Percentiles rank a stretch among this genome's conserved stretches.
Conservation (phyloP, 495 filamentous ascomycete genomes). For the Penicilliopsis zonata region DNA sequence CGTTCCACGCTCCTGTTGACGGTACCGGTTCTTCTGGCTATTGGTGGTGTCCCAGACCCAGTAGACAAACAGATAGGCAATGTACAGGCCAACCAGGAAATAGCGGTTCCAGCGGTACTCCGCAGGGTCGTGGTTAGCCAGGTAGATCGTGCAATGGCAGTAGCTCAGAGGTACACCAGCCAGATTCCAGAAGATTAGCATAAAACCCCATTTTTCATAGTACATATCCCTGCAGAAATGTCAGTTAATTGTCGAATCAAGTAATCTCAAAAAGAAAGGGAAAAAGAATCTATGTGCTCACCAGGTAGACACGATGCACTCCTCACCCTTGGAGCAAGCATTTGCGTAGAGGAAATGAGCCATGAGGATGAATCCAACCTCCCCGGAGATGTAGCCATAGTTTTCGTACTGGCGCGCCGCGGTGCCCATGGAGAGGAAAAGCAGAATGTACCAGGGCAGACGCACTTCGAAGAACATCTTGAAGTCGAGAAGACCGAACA, state of each 20-base stretch:
- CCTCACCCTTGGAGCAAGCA: constrained; percentile 92
- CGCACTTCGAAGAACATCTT: constrained; percentile 99
- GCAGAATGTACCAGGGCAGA: constrained; percentile 90
- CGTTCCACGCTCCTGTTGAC: constrained; percentile 67
- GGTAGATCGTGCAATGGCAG: constrained; percentile 92
- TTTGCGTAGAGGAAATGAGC: constrained; percentile 95
- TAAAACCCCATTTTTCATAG: constrained; percentile 99
- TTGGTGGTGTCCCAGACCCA: constrained; percentile 88
- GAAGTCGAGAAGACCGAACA: constrained; percentile 89
- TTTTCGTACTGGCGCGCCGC: constrained; percentile 79
- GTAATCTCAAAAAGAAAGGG: neutral
- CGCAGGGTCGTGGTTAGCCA: constrained; percentile 78
- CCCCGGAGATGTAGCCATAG: constrained; percentile 84
- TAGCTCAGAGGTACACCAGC: constrained; percentile 91
- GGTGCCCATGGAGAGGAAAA: constrained; percentile 63
- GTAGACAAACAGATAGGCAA: constrained; percentile 74
- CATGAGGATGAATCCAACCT: constrained; percentile 79
- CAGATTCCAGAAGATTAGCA: constrained; percentile 99
- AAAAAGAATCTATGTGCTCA: constrained; percentile 19
- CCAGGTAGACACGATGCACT: constrained; percentile 89
- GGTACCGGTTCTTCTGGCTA: constrained; percentile 92
- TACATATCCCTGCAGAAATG: constrained; percentile 68
- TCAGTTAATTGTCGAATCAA: neutral
- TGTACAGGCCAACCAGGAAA: constrained; percentile 53
- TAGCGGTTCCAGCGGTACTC: constrained; percentile 67